Evolutionary conservation across 2,329 filamentous ascomycete genomes (phyloP), one percentile per base, ranked within the genome.

Genomic region (Beauveria varroae): DNA sequence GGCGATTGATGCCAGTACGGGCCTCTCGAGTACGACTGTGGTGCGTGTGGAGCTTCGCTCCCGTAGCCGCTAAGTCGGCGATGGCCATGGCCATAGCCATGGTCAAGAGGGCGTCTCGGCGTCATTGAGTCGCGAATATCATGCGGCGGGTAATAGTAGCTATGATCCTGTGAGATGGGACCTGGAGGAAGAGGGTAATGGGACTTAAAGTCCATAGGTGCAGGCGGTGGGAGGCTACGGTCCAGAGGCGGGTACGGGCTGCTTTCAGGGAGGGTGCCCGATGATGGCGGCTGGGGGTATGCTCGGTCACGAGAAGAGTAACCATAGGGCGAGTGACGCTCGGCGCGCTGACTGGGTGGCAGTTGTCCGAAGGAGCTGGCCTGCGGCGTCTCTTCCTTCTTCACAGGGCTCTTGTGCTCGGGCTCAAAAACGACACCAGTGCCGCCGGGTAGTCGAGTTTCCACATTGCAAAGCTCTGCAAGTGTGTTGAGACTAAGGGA

Each of bases 1-100:
- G 69, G 67, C n/a, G 66, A 67, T 37, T 68, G 72, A 55, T 72
- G 73, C 74, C 74, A 76, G 66, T 72, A 76, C 5, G 70, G 46
- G 8, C 57, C 57, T 40, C 68, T 70, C 49, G 67, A 65, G 65
- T 73, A 74, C 22, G 66, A 65, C n/a, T 69, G 63, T 5, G 51
- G 57, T 5, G 56, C 56, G 9, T 57, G 56, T 18, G 61, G 57
- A 16, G 37, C 18, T 26, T 75, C 73, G 8, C 63, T 52, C 2
- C 67, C 71, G 49, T 72, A 75, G 20, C 64, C 64, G 50, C 71
- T 71, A 65, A 72, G 64, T 14, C 71, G 72, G 18, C 72, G 68
- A 58, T 69, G 65, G 30, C 67, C 66, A 58, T 69, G 65, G 34
- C 67, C 66, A 50, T 71, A 74, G 24, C 65, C 68, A 20, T 68